Evolutionary conservation across 1,284 basidiomycete genomes (phyloP).

Genomic region (Schizophyllum amplum): DNA sequence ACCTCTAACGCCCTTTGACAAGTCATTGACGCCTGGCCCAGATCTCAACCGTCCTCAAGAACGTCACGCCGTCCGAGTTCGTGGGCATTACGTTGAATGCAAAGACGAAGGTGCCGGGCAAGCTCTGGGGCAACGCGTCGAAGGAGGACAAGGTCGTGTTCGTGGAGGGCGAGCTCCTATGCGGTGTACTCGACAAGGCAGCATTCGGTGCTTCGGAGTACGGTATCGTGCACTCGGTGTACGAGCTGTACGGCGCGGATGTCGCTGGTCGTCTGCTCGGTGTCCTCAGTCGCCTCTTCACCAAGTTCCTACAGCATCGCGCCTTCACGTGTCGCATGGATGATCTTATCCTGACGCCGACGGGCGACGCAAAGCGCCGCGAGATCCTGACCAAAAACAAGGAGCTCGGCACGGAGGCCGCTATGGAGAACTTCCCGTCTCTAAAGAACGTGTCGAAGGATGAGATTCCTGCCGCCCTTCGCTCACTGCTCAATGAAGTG

Average conservation of each 20-base stretch:
- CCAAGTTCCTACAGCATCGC: slow-evolving; percentile 94
- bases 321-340: slow-evolving; percentile 99
- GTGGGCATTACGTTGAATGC: slow-evolving; percentile 83
- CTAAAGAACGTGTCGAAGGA: slow-evolving; percentile 40
- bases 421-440: slow-evolving; percentile 85
- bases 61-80: slow-evolving; percentile 80
- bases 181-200: slow-evolving; percentile 94
- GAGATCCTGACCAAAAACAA: slow-evolving; percentile 65
- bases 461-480: slow-evolving; percentile 46
- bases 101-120: slow-evolving; percentile 81
- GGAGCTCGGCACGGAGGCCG: slow-evolving; percentile 78
- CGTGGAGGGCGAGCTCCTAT: slow-evolving; percentile 88
- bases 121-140: slow-evolving; percentile 76
- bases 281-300: slow-evolving; percentile 90
- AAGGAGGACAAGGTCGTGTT: slow-evolving; percentile 87
- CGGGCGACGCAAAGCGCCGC: slow-evolving; percentile 70
- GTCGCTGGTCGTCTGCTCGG: slow-evolving; percentile 89
- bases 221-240: slow-evolving; percentile 97
- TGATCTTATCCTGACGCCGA: slow-evolving; percentile 84
- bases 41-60: slow-evolving; percentile 90
- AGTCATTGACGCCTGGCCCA: slow-evolving; percentile 21
- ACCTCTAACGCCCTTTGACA: no score
- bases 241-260: slow-evolving; percentile 94
- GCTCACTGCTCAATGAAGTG: slow-evolving; percentile 80
- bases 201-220: slow-evolving; percentile 96